Conservation (phyloP, 768 basidiomycete species). For the Strobilomyces echinocephalus region DNA sequence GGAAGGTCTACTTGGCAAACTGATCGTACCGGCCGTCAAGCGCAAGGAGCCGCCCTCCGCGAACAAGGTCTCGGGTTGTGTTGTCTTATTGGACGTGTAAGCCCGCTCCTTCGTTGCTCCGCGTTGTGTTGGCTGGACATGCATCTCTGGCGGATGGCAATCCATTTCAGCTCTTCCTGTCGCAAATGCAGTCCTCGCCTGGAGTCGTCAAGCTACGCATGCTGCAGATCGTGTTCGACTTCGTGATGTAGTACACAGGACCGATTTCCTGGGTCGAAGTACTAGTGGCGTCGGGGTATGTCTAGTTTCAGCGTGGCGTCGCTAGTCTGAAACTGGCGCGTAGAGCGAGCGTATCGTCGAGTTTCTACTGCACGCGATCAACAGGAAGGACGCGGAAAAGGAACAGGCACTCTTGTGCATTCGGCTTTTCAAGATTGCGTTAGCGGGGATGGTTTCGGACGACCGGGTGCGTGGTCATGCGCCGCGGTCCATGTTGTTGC, state of each 20-base stretch:
- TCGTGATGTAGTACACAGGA: constrained; percentile 78
- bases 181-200: constrained; percentile 63
- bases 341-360: constrained; percentile 61
- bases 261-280: constrained; percentile 51
- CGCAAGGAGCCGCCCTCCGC: constrained; percentile 67
- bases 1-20: constrained; percentile 65
- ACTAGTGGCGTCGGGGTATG: constrained; percentile 32
- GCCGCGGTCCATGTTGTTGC: too few species aligned
- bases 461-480: constrained; percentile 46
- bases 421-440: constrained; percentile 82
- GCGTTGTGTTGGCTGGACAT: not conserved
- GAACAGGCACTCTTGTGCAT: constrained; percentile 70
- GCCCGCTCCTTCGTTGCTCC: not conserved
- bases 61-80: constrained; percentile 70
- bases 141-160: constrained; percentile 32
- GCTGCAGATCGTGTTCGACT: constrained; percentile 78
- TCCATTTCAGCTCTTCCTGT: constrained; percentile 76
- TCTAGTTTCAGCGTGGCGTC: not conserved
- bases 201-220: constrained; percentile 58
- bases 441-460: constrained; percentile 71
- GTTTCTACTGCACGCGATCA: constrained; percentile 49
- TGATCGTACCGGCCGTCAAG: constrained; percentile 90
- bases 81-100: constrained; percentile 61
- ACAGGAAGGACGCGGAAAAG: constrained; percentile 51
- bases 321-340: not conserved